Conservation (phyloP, 2,329 filamentous ascomycete species). For the Fusarium coffeatum region DNA sequence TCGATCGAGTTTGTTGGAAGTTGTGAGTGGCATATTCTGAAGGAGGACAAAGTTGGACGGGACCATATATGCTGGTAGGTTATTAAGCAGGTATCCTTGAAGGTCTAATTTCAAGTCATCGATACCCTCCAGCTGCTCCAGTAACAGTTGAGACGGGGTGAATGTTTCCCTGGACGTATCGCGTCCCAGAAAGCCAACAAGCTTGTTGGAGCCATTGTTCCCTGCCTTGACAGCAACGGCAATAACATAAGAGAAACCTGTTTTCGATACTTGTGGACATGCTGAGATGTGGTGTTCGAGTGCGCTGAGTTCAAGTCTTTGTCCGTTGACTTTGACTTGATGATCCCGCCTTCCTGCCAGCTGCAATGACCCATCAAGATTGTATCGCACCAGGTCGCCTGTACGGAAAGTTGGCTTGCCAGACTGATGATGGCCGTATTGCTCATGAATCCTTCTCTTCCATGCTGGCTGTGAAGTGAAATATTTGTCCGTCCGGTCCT, state of each 20-base stretch:
- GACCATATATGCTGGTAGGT: not conserved
- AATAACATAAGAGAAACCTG: not conserved
- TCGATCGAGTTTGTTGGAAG: constrained; percentile 2
- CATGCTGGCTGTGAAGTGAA: not conserved
- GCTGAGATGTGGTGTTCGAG: not conserved
- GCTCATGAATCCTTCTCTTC: not conserved
- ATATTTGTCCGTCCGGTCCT: not conserved
- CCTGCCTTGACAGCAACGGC: not conserved
- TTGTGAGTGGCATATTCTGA: not conserved
- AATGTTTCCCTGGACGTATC: not conserved
- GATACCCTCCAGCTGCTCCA: not conserved
- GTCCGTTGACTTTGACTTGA: constrained; percentile 9
- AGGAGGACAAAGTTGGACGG: not conserved
- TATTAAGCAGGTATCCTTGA: not conserved
- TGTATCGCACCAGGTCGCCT: constrained; percentile 4
- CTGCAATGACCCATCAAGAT: constrained; percentile 5
- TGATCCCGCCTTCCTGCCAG: constrained; percentile 1
- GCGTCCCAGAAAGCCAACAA: not conserved
- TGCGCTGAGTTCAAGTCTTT: not conserved
- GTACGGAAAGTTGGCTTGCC: not conserved
- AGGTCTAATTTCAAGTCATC: not conserved
- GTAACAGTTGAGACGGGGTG: not conserved
- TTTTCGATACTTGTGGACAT: not conserved
- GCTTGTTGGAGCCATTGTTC: not conserved
- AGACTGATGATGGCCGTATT: not conserved